A percentile compares a stretch with the other conserved stretches of the same genome.
These are phyloP conservation scores for Cystobasidium ongulense DNA, from an alignment of 768 basidiomycete species.

Conservation along the genomic window DNA sequence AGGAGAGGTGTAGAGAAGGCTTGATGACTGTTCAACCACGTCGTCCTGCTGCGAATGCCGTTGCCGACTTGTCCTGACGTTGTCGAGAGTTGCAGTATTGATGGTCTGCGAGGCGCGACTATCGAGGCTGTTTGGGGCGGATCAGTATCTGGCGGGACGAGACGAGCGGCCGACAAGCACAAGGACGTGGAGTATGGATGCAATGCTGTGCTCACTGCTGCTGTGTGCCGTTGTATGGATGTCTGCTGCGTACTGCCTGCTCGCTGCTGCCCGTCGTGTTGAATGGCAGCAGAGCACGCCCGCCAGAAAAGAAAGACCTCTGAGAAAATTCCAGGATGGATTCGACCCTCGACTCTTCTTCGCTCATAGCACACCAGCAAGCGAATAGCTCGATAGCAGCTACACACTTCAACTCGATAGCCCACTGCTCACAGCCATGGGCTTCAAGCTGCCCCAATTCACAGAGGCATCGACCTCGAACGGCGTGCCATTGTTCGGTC, in stretches of 20 bases:
- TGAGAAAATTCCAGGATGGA: background rate
- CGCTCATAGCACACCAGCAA: background rate
- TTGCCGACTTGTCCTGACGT: too few relatives aligned
- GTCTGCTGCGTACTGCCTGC: background rate
- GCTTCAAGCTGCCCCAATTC: background rate
- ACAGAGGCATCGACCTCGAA: conserved; percentile 12
- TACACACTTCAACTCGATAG: background rate
- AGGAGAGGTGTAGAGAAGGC: too few relatives aligned
- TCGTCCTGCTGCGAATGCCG: too few relatives aligned
- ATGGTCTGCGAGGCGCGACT: too few relatives aligned
- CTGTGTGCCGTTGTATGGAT: background rate
- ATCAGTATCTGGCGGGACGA: too few relatives aligned
- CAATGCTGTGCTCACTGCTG: background rate
- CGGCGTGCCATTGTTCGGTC: conserved; percentile 49
- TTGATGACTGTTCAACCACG: too few relatives aligned
- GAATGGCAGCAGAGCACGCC: background rate
- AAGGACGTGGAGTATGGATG: too few relatives aligned
- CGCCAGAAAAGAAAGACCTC: background rate
- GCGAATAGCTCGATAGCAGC: background rate
- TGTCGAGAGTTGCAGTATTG: too few relatives aligned
- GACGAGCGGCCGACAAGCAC: too few relatives aligned
- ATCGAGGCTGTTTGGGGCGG: background rate
- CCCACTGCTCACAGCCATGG: background rate
- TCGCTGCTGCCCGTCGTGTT: background rate
- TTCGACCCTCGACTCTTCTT: background rate